Conservation (phyloP, 2,329 filamentous ascomycete genomes). For the Arachnomyces sp. region DNA sequence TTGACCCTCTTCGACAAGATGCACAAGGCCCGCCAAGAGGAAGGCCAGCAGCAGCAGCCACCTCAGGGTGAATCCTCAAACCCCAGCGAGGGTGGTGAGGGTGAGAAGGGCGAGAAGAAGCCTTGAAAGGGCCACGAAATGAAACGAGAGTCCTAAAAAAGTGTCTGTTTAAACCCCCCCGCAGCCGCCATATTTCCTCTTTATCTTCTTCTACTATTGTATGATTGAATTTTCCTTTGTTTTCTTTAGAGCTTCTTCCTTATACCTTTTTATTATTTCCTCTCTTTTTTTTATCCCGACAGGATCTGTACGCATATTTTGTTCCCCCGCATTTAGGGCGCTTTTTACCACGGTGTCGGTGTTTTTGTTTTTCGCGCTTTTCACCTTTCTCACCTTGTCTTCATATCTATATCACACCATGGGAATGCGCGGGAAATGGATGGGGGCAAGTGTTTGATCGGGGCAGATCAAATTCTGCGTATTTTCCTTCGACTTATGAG, state of each 20-base stretch:
- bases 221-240: conserved; percentile 11
- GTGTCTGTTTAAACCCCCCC: neutral
- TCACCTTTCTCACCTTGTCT: conserved; percentile 16
- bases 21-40: conserved; percentile 85
- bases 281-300: conserved; percentile 14
- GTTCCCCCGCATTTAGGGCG: conserved; percentile 7
- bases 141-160: no score
- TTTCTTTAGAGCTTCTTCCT: conserved; percentile 4
- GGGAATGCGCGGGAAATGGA: no score
- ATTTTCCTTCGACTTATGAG: no score
- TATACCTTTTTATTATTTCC: conserved; percentile 12
- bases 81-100: conserved; percentile 44
- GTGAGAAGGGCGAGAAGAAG: conserved; percentile 65
- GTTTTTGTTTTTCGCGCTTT: conserved; percentile 27
- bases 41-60: conserved; percentile 47
- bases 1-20: conserved; percentile 99
- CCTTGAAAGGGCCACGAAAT: conserved; percentile 33
- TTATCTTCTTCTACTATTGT: conserved; percentile 6
- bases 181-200: conserved; percentile 2
- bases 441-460: conserved; percentile 2
- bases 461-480: neutral
- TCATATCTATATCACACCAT: conserved; percentile 19
- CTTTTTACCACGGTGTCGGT: conserved; percentile 18
- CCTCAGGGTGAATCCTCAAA: conserved; percentile 41
- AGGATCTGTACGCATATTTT: conserved; percentile 32